Percentiles rank a stretch among this genome's conserved stretches.
Evolutionary conservation across 129 eudicot species (phyloP).

Genomic region (Mikania micrantha): DNA sequence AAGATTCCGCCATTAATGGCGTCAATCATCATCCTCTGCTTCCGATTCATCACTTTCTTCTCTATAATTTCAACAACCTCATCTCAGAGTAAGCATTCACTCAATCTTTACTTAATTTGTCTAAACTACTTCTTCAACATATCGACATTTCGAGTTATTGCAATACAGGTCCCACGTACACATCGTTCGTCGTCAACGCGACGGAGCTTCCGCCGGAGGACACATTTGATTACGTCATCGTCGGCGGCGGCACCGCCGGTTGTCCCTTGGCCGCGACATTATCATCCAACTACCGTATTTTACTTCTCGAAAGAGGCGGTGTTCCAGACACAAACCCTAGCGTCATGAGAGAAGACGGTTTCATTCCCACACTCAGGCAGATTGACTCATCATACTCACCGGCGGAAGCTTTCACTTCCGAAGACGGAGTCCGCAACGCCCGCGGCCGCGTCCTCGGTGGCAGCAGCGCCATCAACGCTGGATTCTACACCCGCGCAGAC

Average conservation of each 20-base stretch:
- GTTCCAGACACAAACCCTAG: slow-evolving; percentile 48
- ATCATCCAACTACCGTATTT: slow-evolving; percentile 37
- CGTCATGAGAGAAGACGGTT: slow-evolving; percentile 64
- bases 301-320: slow-evolving; percentile 70
- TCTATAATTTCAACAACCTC: not conserved
- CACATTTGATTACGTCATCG: slow-evolving; percentile 47
- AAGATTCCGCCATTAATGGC: slow-evolving; percentile 12
- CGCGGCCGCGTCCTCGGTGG: slow-evolving; percentile 28
- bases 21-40: slow-evolving; percentile 4
- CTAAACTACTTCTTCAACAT: not conserved
- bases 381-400: slow-evolving; percentile 26
- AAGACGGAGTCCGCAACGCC: slow-evolving; percentile 15
- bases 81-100: not conserved
- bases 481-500: slow-evolving; percentile 19
- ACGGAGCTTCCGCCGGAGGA: slow-evolving; percentile 56
- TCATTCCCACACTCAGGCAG: slow-evolving; percentile 37
- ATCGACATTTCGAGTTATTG: not conserved
- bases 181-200: slow-evolving; percentile 46
- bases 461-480: slow-evolving; percentile 22
- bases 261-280: slow-evolving; percentile 59
- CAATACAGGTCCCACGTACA: slow-evolving; percentile 38
- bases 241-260: slow-evolving; percentile 24
- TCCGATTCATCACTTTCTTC: not conserved
- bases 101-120: not conserved
- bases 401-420: slow-evolving; percentile 13